Conservation (phyloP, 306 rosid genomes). For the Lathyrus tuberosus region DNA sequence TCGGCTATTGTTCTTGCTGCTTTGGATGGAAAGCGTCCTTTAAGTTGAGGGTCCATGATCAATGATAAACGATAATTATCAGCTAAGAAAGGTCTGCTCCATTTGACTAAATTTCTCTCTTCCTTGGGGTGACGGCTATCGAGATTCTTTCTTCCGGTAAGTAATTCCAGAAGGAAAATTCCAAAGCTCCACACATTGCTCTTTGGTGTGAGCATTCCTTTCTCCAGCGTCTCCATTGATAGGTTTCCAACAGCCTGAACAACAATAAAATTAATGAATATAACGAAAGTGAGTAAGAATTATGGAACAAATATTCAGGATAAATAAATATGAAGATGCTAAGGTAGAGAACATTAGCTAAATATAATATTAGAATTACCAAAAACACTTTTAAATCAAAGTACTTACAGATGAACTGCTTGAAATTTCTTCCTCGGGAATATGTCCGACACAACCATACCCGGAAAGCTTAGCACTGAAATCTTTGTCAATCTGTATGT, state of each 20-base stretch:
- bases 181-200: conserved; percentile 99
- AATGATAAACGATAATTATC: conserved; percentile 79
- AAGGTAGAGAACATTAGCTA: conserved; percentile 22
- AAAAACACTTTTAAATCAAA: not conserved
- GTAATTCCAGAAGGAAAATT: conserved; percentile 84
- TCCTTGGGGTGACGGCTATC: conserved; percentile 93
- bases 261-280: conserved; percentile 24
- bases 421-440: conserved; percentile 84
- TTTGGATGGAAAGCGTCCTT: conserved; percentile 86
- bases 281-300: conserved; percentile 20
- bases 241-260: conserved; percentile 89
- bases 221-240: conserved; percentile 91
- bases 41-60: conserved; percentile 93
- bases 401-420: conserved; percentile 77
- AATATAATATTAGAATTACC: not conserved
- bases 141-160: conserved; percentile 88
- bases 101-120: conserved; percentile 90
- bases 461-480: conserved; percentile 99
- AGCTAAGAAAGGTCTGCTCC: conserved; percentile 92
- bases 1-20: conserved; percentile 90
- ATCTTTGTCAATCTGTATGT: conserved; percentile 96
- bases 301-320: not conserved
- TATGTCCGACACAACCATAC: conserved; percentile 92
- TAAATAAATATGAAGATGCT: conserved; percentile 3
- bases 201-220: conserved; percentile 94